These are phyloP conservation scores for Trichoderma sp. DNA, from an alignment of 2,329 filamentous ascomycete genomes.

Conservation along the genomic window DNA sequence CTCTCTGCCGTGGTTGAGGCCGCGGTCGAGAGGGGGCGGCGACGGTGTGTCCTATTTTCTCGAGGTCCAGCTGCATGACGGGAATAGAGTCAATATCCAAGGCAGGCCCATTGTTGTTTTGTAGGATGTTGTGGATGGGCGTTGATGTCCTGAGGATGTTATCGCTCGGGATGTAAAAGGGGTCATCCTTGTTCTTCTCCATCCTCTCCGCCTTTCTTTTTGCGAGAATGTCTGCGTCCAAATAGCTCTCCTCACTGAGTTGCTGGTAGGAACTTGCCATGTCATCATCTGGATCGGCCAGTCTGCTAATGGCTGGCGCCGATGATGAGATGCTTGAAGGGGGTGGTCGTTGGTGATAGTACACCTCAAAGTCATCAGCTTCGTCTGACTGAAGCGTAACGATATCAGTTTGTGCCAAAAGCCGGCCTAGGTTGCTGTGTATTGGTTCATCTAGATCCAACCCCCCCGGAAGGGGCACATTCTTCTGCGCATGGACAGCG, in stretches of 20 bases:
- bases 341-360: constrained; percentile 58
- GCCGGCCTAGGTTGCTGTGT: constrained; percentile 65
- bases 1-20: constrained; percentile 52
- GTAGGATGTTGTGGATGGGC: constrained; percentile 73
- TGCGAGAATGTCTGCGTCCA: constrained; percentile 71
- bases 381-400: constrained; percentile 49
- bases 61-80: constrained; percentile 86
- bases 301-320: constrained; percentile 51
- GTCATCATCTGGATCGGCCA: constrained; percentile 51
- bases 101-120: constrained; percentile 69
- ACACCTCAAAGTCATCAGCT: constrained; percentile 64
- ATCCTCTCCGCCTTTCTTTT: constrained; percentile 70
- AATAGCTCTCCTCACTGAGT: constrained; percentile 59
- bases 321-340: constrained; percentile 50
- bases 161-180: constrained; percentile 77
- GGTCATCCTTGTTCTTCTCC: constrained; percentile 86
- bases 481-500: constrained; percentile 73
- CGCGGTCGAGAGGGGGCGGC: constrained; percentile 34
- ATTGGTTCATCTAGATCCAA: constrained; percentile 81
- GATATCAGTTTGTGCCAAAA: constrained; percentile 61
- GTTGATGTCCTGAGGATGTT: constrained; percentile 63
- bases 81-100: constrained; percentile 93
- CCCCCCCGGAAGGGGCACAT: constrained; percentile 74
- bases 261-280: constrained; percentile 56
- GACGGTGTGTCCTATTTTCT: constrained; percentile 40